These are phyloP conservation scores for Ambispora gerdemannii DNA, from an alignment of 192 early-diverging fungal genomes.

Conservation along the genomic window DNA sequence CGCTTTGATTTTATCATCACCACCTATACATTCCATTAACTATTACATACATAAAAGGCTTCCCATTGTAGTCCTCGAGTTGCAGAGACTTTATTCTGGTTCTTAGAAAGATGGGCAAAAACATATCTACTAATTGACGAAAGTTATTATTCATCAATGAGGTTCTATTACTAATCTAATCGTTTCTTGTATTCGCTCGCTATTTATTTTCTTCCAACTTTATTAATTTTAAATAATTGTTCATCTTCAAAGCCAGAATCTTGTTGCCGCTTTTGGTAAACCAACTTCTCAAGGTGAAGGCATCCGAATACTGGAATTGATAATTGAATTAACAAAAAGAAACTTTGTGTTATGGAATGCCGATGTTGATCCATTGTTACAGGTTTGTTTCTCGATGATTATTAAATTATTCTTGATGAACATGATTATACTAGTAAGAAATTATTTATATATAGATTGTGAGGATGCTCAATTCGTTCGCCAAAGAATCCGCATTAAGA, in stretches of 20 bases:
- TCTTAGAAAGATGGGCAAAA: conserved; percentile 67
- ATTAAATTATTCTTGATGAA: too few relatives aligned
- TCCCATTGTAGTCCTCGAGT: conserved; percentile 68
- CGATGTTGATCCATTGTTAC: conserved; percentile 62
- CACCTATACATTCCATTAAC: not conserved
- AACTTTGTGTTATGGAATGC: conserved; percentile 70
- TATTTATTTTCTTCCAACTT: too few relatives aligned
- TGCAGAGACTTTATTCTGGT: conserved; percentile 70
- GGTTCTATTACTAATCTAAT: too few relatives aligned
- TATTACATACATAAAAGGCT: conserved; percentile 47
- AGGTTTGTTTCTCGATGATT: conserved; percentile 36
- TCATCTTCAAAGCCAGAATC: conserved; percentile 40
- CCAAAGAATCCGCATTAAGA: conserved; percentile 37
- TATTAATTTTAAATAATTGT: not conserved
- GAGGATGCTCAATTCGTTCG: conserved; percentile 45
- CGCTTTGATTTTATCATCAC: not conserved
- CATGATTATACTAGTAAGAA: too few relatives aligned
- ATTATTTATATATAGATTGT: conserved; percentile 38
- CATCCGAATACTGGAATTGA: conserved; percentile 53
- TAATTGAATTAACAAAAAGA: conserved; percentile 54
- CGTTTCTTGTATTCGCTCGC: too few relatives aligned
- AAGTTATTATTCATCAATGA: conserved; percentile 55
- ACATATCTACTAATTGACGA: conserved; percentile 66
- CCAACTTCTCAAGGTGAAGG: conserved; percentile 55
- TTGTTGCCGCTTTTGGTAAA: conserved; percentile 56